A percentile compares a stretch with the other conserved stretches of the same genome.
phyloP scores from a whole-genome alignment of 2,329 filamentous ascomycete genomes.

The Remersonia thermophila region DNA sequence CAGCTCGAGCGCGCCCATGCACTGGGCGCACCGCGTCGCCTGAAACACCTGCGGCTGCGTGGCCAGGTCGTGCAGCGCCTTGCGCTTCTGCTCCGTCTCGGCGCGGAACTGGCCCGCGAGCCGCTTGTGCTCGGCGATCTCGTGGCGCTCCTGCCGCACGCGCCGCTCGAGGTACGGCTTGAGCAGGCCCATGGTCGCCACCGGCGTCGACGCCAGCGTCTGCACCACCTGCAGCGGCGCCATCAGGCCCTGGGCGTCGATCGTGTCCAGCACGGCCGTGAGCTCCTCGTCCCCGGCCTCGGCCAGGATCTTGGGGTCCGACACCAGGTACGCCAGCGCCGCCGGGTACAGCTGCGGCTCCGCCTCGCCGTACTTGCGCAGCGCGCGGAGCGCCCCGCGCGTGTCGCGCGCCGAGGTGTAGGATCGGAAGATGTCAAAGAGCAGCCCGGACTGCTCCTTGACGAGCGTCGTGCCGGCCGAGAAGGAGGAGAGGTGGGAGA shows the following conservation, averaged over 20 bases:
- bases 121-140: conserved; percentile 68
- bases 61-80: conserved; percentile 65
- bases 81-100: conserved; percentile 69
- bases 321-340: conserved; percentile 86
- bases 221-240: conserved; percentile 94
- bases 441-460: conserved; percentile 81
- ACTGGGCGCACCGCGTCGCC: conserved; percentile 75
- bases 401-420: conserved; percentile 92
- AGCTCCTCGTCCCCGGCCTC: conserved; percentile 79
- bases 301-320: conserved; percentile 64
- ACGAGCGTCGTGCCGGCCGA: conserved; percentile 82
- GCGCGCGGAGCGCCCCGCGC: conserved; percentile 72
- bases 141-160: conserved; percentile 75
- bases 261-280: conserved; percentile 65
- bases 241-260: conserved; percentile 85
- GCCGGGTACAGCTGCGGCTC: conserved; percentile 89
- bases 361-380: conserved; percentile 81
- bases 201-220: conserved; percentile 54
- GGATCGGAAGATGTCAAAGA: conserved; percentile 92
- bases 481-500: conserved; percentile 88
- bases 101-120: conserved; percentile 72
- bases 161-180: conserved; percentile 84
- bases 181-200: conserved; percentile 95
- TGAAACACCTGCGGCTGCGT: conserved; percentile 82
- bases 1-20: conserved; percentile 65